Evolutionary conservation across 1,139 yeast genomes (phyloP).

Genomic region (Zhuliangozyma blackwelliae): DNA sequence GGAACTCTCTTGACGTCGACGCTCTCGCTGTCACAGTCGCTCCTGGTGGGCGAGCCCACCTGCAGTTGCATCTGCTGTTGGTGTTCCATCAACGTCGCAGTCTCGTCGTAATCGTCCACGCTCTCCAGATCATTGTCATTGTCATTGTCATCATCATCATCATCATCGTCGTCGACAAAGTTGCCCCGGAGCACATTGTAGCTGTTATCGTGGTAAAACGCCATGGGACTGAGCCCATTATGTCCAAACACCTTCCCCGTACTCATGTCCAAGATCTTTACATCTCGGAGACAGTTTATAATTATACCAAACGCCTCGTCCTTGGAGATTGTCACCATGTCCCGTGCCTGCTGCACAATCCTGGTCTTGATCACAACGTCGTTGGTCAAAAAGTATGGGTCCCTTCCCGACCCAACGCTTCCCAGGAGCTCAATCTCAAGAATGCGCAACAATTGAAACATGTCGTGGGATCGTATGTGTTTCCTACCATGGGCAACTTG

Average conservation of each 20-base stretch:
- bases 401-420: not conserved
- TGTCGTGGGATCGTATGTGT: slow-evolving; percentile 1
- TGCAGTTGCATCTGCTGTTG: too few species aligned
- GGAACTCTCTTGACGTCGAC: not conserved
- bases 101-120: slow-evolving; percentile 9
- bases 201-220: not conserved
- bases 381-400: slow-evolving; percentile 1
- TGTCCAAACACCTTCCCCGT: slow-evolving; percentile 1
- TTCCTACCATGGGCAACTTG: not conserved
- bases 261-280: slow-evolving; percentile 3
- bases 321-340: slow-evolving; percentile 3
- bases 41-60: too few species aligned
- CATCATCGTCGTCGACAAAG: not conserved
- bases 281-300: slow-evolving; percentile 3
- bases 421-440: slow-evolving; percentile 3
- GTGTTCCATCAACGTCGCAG: slow-evolving; percentile 11
- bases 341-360: slow-evolving; percentile 3
- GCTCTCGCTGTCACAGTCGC: not conserved
- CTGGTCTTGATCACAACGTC: slow-evolving; percentile 4
- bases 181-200: not conserved
- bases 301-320: slow-evolving; percentile 7
- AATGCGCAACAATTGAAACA: slow-evolving; percentile 3
- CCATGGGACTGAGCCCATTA: not conserved
- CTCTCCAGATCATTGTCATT: not conserved
- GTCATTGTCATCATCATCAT: not conserved